These are phyloP conservation scores for Tylopilus rubrobrunneus DNA, from an alignment of 768 basidiomycete genomes.

Conservation along the genomic window DNA sequence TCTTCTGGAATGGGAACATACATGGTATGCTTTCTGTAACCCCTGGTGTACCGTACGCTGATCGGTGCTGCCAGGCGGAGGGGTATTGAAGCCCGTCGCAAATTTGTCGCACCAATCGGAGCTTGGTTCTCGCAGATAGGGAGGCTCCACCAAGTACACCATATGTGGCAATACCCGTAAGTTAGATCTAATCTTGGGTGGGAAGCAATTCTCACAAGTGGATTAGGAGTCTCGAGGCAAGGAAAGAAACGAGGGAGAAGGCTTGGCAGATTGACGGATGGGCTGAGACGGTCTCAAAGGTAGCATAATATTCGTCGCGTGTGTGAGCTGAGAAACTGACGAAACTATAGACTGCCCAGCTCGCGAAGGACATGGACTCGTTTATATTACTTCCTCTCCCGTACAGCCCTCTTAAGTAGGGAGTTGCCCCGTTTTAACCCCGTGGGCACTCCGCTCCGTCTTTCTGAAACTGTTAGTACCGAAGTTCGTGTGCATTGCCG, in stretches of 20 bases:
- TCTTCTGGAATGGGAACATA: slow-evolving; percentile 90
- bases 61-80: slow-evolving; percentile 56
- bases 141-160: slow-evolving; percentile 83
- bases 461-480: not conserved
- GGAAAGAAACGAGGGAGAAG: slow-evolving; percentile 82
- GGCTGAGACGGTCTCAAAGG: slow-evolving; percentile 93
- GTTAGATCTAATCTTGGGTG: slow-evolving; percentile 27
- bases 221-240: slow-evolving; percentile 63
- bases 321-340: not conserved
- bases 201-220: slow-evolving; percentile 9
- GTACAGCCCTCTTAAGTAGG: slow-evolving; percentile 81
- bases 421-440: not conserved
- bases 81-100: slow-evolving; percentile 90
- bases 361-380: slow-evolving; percentile 83
- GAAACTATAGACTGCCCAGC: slow-evolving; percentile 71
- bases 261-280: slow-evolving; percentile 96
- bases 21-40: slow-evolving; percentile 56
- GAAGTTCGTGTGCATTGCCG: not conserved
- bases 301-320: slow-evolving; percentile 26
- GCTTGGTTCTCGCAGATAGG: slow-evolving; percentile 93
- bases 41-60: not conserved
- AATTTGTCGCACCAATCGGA: slow-evolving; percentile 81
- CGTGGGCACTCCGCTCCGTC: not conserved
- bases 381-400: slow-evolving; percentile 75
- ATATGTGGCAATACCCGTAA: slow-evolving; percentile 96